Base-by-base conservation (phyloP, 139 green algal genomes). In the Penium margaritaceum region DNA sequence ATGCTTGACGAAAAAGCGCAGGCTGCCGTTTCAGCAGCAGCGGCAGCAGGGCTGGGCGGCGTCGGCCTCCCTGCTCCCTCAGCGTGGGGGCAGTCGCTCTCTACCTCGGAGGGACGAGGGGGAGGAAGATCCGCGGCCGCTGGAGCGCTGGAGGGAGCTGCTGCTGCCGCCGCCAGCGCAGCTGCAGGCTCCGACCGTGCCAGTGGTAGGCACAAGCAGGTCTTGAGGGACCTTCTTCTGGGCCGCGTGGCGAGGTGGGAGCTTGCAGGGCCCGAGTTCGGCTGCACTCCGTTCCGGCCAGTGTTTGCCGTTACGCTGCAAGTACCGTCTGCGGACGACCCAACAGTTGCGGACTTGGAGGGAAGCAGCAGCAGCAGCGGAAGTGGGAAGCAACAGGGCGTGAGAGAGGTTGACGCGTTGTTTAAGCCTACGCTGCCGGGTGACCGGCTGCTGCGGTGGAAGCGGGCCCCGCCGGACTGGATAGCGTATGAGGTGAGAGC, bases 1-100 rank as follows among this genome's bases (percentile, higher is more conserved):
- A 34, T 60, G 32, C 21, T 77, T 33, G 70, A 77, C 27, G 58
- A 77, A 41, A 70, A 77, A n/a, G 70, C 70, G 21, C 70, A 77
- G 70, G 30, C 32, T 17, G 7, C 58, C 1, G 51, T 24, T n/a
- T 5, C 51, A 60, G 51, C n/a, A 66, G 30, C 30, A 17, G 32
- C n/a, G 24, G 34, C 30, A 6, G 29, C 51, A 2, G 51, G 24
- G 12, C 46, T 29, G 46, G 46, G 19, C 46, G 51, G 30, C 21
- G 27, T 9, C 34, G 7, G 17, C 33, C 30, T 39, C 32, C 58
- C 32, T 66, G 9, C 15, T 66, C 14, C 0, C 32, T 27, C 58
- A 27, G 58, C 32, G 24, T n/a, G n/a, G n/a, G n/a, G n/a, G n/a
- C n/a, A n/a, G n/a, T n/a, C n/a, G n/a, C n/a, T n/a, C n/a, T n/a